Evolutionary conservation across 2,329 filamentous ascomycete genomes (phyloP).

Genomic region (Sporothrix sp.): DNA sequence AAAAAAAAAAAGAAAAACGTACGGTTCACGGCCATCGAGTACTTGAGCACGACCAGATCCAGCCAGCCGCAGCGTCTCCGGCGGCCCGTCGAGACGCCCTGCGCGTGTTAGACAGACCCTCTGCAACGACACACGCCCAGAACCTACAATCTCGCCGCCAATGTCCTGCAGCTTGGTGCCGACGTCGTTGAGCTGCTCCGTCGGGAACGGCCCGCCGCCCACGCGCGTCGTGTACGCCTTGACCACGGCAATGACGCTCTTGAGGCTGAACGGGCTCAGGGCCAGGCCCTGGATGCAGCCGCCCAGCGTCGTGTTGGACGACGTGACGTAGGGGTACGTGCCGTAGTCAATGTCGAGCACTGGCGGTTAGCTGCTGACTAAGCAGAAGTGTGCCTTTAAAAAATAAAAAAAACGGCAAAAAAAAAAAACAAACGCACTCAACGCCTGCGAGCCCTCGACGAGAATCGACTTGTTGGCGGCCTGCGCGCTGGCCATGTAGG

Average conservation of each 20-base stretch:
- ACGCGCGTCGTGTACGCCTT: constrained; percentile 58
- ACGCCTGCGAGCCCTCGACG: constrained; percentile 44
- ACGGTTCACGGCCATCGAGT: constrained; percentile 32
- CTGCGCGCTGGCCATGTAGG: constrained; percentile 44
- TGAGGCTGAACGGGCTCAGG: constrained; percentile 14
- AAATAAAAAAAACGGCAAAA: no score
- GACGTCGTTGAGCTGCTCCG: constrained; percentile 38
- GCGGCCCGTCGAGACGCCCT: constrained; percentile 39
- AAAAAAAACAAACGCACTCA: no score
- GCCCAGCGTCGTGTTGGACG: constrained; percentile 47
- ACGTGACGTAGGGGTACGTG: constrained; percentile 51
- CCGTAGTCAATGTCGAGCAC: constrained; percentile 48
- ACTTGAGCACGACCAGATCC: constrained; percentile 60
- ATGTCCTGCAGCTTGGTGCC: constrained; percentile 31
- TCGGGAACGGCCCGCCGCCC: constrained; percentile 50
- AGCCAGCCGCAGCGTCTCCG: constrained; percentile 49
- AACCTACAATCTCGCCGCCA: constrained; percentile 16
- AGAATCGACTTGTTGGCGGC: constrained; percentile 44
- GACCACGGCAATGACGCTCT: constrained; percentile 51
- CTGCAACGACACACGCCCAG: not conserved
- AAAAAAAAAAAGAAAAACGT: no score
- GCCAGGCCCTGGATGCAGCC: constrained; percentile 33
- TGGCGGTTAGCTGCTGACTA: not conserved
- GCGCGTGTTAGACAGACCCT: not conserved
- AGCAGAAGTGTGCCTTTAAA: no score